Base-by-base conservation (phyloP, 805 yeast species). In the Yamadazyma takamatsuzukensis region DNA sequence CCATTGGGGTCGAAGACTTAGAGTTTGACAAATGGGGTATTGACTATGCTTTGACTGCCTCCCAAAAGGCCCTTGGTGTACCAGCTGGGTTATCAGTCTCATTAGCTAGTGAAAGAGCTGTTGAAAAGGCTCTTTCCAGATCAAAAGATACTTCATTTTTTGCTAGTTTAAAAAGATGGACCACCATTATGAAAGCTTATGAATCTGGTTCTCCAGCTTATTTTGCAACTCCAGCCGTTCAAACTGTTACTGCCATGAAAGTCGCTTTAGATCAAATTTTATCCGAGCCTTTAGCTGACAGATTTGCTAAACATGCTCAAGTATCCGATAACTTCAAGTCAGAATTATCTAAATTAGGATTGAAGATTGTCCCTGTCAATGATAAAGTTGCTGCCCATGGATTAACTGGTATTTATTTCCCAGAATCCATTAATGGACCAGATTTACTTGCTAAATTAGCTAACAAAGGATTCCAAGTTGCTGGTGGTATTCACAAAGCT, bases 201-300 rank as follows among this genome's bases (percentile, higher is more conserved):
- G 97, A 89, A 68, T 57, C 74, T 30, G 89, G 89, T 29, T 69
- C 72, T 43, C 78, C 74, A 12, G 84, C 89, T 6, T 93, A 89
- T 68, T 90, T 87, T 54, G 96, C 96, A n/a, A 90, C 97, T 6
- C 97, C 96, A n/a, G 83, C 97, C 0, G 82, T 85, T 28, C 96
- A 87, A 64, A 72, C 83, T 40, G 68, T 90, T 40, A 83, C 83
- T 51, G 89, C 96, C 11, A 72, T 87, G 49, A 78, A 78, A 55
- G 83, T 74, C 4, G 79, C 96, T 4, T 71, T 89, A 44, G 74
- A 72, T 36, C 88, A 84, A 55, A 79, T 88, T 43, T 61, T 86
- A 37, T 62, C 72, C 23, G 66, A 68, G 39, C 28, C 58, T 4
- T 61, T 89, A 37, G 80, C 74, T 38, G 61, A 59, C 34, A 72